These are phyloP conservation scores for Caryopteris hybrid DNA, from an alignment of 305 asterid species.

Conservation along the genomic window DNA sequence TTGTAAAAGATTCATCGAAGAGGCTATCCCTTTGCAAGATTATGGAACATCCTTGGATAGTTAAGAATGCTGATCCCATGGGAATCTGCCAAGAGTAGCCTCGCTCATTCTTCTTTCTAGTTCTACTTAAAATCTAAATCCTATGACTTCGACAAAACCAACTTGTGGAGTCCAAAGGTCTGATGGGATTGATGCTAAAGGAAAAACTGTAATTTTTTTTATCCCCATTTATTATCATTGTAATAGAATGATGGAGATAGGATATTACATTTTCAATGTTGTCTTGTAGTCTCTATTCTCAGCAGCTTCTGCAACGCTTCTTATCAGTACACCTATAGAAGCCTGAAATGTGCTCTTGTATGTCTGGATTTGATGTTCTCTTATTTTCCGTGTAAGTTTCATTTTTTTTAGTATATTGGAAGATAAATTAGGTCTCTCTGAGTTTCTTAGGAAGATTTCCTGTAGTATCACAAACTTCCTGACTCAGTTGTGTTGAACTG, in stretches of 20 bases:
- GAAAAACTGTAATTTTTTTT: background rate
- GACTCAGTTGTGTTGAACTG: too few species aligned
- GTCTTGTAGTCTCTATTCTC: background rate
- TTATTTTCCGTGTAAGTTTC: background rate
- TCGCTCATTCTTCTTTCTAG: background rate
- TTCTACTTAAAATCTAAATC: background rate
- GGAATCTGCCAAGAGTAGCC: constrained; percentile 37
- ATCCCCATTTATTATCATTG: background rate
- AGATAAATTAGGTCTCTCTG: background rate
- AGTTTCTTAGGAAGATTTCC: background rate
- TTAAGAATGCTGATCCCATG: constrained; percentile 45
- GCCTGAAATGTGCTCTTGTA: background rate
- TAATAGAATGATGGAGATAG: background rate
- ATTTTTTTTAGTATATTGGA: background rate
- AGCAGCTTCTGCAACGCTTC: background rate
- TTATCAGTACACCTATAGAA: background rate
- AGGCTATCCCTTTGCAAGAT: constrained; percentile 75
- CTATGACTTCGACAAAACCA: background rate
- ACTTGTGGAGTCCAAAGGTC: background rate
- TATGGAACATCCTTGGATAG: constrained; percentile 75
- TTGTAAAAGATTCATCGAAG: constrained; percentile 83
- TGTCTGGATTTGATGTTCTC: background rate
- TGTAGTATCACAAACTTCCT: too few species aligned
- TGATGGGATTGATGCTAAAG: background rate
- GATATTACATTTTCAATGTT: background rate